Conservation (phyloP, 1,284 basidiomycete species). For the Marasmius oreades region DNA sequence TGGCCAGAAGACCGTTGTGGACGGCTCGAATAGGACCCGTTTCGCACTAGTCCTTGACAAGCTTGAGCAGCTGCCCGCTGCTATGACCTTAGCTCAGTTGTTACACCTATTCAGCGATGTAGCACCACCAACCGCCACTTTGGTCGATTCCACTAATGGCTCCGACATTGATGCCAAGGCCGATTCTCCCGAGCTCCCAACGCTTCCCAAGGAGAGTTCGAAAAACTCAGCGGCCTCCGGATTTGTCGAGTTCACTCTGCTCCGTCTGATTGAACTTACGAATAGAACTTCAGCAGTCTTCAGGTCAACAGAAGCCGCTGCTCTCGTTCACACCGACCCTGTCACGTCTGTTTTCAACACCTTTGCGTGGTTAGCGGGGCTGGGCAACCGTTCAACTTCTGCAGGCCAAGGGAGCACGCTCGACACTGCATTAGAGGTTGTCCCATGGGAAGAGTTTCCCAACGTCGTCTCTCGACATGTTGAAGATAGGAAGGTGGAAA, state of each 20-base stretch:
- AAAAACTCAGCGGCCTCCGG: constrained; percentile 4
- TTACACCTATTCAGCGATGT: constrained; percentile 35
- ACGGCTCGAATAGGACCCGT: constrained; percentile 45
- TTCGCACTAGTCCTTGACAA: constrained; percentile 84
- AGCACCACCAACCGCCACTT: constrained; percentile 3
- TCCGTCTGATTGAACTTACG: constrained; percentile 87
- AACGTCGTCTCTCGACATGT: constrained; percentile 67
- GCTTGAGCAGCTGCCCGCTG: constrained; percentile 78
- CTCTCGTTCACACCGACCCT: constrained; percentile 73
- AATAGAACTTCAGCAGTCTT: constrained; percentile 85
- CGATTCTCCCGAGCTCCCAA: constrained; percentile 1
- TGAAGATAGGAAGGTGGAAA: constrained; percentile 51
- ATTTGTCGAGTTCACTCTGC: constrained; percentile 49
- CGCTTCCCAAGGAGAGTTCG: constrained; percentile 5
- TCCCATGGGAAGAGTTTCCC: constrained; percentile 66
- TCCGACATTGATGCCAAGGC: not conserved
- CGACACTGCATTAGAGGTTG: constrained; percentile 69
- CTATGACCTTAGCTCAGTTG: constrained; percentile 64
- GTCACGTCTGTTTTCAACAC: constrained; percentile 79
- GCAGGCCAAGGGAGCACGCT: constrained; percentile 28
- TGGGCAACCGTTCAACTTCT: not conserved
- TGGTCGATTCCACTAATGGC: constrained; percentile 14
- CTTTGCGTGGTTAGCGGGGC: constrained; percentile 52
- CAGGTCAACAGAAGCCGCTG: constrained; percentile 71
- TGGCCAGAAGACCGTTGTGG: constrained; percentile 17